Base-by-base conservation (phyloP, 2,329 filamentous ascomycete genomes). In the Orbilia brochopaga region DNA sequence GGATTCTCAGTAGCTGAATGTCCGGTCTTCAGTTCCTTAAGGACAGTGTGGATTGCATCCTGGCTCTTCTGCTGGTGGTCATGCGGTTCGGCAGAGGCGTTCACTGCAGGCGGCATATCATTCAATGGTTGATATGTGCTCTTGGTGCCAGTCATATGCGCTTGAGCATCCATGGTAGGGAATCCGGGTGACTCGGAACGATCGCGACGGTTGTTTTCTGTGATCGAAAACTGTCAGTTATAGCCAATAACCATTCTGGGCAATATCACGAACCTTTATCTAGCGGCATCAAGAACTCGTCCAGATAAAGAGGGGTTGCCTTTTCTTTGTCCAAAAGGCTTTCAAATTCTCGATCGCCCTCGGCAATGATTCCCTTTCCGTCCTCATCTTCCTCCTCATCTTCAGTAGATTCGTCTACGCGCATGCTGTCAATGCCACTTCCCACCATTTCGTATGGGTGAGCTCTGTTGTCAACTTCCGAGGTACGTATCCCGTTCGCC, bases 381-480 rank as follows among this genome's bases (percentile, higher is more conserved):
- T 65, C 60, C 30, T 65, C 67, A 19, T 73, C 67, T 21, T 73
- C 67, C 15, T 73, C 67, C 23, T 73, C 67, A 11, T 66, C 67
- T 48, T 73, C 67, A 2, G 67, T 66, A 19, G 57, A 61, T 24
- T 73, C 67, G 37, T 66, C 67, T 2, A 61, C 57, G 10, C 60
- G 48, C 23, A 65, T 19, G 13, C 55, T 73, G 56, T 66, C 67
- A 11, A 66, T n/a, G 11, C 67, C 67, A 11, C 52, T 66, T 4
- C 67, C 67, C 13, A 73, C 67, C 55, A 61, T 65, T 54, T 73
- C 61, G 32, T 73, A 73, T 46, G 60, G 67, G 24, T 73, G 67
- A 7, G 40, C 48, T 27, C 62, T 35, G 24, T 23, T 66, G 46
- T 66, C 60, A 3, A 57, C 67, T n/a, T 59, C 50, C 8, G 61